These are phyloP conservation scores for Ocimum tenuiflorum DNA, from an alignment of 257 asterid genomes.

Conservation along the genomic window DNA sequence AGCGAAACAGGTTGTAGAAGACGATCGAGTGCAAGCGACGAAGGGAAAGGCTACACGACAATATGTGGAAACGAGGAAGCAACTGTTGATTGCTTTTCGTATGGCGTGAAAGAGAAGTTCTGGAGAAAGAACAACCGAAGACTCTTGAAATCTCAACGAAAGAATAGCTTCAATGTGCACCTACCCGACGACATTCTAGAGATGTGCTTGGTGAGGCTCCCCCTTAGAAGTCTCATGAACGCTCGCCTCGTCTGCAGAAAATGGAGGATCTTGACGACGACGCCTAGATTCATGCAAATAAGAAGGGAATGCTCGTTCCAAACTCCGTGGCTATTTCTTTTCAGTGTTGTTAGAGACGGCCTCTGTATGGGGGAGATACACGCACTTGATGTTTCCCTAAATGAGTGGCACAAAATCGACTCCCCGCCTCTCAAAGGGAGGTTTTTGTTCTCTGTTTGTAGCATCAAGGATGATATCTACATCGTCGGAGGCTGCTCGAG, in stretches of 20 bases:
- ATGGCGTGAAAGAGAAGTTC: conserved; percentile 56
- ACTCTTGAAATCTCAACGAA: conserved; percentile 31
- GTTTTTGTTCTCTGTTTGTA: conserved; percentile 70
- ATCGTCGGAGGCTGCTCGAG: conserved; percentile 89
- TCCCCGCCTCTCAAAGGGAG: conserved; percentile 61
- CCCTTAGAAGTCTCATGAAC: conserved; percentile 63
- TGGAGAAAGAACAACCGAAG: conserved; percentile 49
- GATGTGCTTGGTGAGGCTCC: conserved; percentile 87
- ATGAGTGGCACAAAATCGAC: conserved; percentile 77
- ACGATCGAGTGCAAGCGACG: conserved; percentile 60
- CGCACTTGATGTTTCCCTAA: conserved; percentile 60
- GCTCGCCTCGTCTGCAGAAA: conserved; percentile 87
- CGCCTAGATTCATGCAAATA: conserved; percentile 62
- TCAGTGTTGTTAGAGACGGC: conserved; percentile 72
- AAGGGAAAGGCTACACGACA: conserved; percentile 41
- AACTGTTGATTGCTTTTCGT: conserved; percentile 63
- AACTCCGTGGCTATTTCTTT: conserved; percentile 78
- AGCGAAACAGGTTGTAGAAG: conserved; percentile 51
- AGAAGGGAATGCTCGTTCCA: conserved; percentile 61
- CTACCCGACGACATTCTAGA: conserved; percentile 87
- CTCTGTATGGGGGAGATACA: conserved; percentile 80
- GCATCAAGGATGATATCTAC: conserved; percentile 56
- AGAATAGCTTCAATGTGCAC: conserved; percentile 38
- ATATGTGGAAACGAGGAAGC: conserved; percentile 60
- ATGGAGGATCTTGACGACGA: conserved; percentile 71